Base-by-base conservation (phyloP, 306 rosid species). In the Pachyrhizus erosus region DNA sequence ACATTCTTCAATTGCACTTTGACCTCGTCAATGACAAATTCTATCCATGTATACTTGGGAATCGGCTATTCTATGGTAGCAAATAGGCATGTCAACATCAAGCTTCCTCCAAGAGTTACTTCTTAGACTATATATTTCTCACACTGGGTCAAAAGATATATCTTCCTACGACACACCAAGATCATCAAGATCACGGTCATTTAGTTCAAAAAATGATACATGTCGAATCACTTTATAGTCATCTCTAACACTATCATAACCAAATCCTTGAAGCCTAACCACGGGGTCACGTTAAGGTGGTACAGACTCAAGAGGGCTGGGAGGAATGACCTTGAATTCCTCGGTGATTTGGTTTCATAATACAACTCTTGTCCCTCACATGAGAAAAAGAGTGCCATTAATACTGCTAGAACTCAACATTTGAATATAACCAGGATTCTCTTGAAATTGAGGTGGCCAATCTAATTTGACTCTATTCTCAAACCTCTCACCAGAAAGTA, bases 351-450 rank as follows among this genome's bases (percentile, higher is more conserved):
- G 37, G 39, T 61, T 54, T 27, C 62, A 54, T 0, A 54, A 52
- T 13, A 12, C 17, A 46, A 12, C 1, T 43, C 3, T 46, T 46
- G 0, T 46, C 17, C 17, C n/a, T 2, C 14, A 0, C 0, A 0
- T 3, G 7, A 54, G 27, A 0, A 5, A 54, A 54, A 54, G 5
- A 18, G 9, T 54, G 7, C 62, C 27, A 54, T 54, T 20, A 20
- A 54, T 20, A 54, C 62, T 54, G 3, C 13, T 2, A 21, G 5
- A 3, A 21, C 21, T 14, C 27, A 54, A 7, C 8, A 18, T 7
- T 7, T 0, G 0, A 2, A 54, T 6, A 0, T 0, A 0, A 2
- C 0, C 2, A 0, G 6, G 2, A n/a, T 18, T 12, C 5, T 20
- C 62, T 54, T 2, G 29, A 17, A 54, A 0, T 54, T 0, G 27